Conservation (phyloP, 2,329 filamentous ascomycete genomes). For the Elsinoe perseae region DNA sequence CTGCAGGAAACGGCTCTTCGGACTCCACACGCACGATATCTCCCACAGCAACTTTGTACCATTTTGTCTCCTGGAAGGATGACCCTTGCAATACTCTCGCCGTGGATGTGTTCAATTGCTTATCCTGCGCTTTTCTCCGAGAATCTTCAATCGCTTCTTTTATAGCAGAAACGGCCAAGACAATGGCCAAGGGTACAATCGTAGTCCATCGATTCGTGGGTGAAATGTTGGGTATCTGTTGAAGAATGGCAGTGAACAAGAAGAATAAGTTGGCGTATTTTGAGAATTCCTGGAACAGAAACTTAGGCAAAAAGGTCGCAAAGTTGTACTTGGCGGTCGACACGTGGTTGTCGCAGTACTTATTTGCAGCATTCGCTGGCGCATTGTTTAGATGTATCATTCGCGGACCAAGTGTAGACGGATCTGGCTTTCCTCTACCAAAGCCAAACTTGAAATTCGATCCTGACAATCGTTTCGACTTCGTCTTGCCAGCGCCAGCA, state of each 20-base stretch:
- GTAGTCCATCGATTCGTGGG: conserved; percentile 95
- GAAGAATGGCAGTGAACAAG: conserved; percentile 88
- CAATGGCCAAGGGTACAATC: conserved; percentile 84
- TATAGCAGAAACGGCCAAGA: conserved; percentile 85
- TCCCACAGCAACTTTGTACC: conserved; percentile 88
- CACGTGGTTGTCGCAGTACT: conserved; percentile 93
- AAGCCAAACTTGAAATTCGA: conserved; percentile 89
- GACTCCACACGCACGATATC: conserved; percentile 91
- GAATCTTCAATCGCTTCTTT: conserved; percentile 95
- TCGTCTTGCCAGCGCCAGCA: conserved; percentile 18
- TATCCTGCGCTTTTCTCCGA: conserved; percentile 79
- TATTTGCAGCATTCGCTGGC: conserved; percentile 79
- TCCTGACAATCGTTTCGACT: conserved; percentile 51
- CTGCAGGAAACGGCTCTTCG: conserved; percentile 89
- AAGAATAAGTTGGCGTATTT: conserved; percentile 99
- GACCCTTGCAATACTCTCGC: conserved; percentile 76
- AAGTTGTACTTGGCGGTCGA: conserved; percentile 97
- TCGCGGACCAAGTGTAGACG: conserved; percentile 80
- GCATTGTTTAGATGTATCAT: conserved; percentile 96
- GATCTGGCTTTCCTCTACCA: conserved; percentile 74
- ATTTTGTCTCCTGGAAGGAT: conserved; percentile 76
- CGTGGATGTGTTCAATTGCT: conserved; percentile 77
- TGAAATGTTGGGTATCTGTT: conserved; percentile 91
- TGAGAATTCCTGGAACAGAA: conserved; percentile 95
- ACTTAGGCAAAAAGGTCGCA: conserved; percentile 89